phyloP scores from a whole-genome alignment of 768 basidiomycete genomes.

The Pleurotus pulmonarius region DNA sequence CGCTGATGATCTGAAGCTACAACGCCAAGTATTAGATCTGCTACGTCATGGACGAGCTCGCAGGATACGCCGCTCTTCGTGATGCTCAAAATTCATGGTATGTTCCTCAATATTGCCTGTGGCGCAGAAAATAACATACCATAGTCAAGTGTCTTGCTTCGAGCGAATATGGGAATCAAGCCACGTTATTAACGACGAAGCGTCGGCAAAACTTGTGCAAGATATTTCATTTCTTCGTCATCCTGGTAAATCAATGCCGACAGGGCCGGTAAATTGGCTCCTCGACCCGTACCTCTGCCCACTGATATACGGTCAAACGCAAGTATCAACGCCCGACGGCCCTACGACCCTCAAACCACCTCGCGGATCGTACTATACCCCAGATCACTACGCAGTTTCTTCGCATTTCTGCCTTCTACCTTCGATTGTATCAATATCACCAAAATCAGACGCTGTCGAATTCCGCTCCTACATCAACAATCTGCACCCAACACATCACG shows the following conservation, averaged over 20 bases:
- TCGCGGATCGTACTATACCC: conserved; percentile 19
- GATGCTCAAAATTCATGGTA: conserved; percentile 36
- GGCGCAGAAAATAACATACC: neutral
- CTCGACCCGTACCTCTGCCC: conserved; percentile 37
- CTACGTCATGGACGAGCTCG: conserved; percentile 48
- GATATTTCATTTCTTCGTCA: conserved; percentile 20
- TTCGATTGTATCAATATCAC: conserved; percentile 34
- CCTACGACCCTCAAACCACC: conserved; percentile 16
- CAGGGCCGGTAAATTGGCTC: conserved; percentile 19
- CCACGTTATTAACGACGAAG: conserved; percentile 15
- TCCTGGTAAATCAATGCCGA: conserved; percentile 3
- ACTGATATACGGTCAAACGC: conserved; percentile 36
- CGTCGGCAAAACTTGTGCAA: conserved; percentile 15
- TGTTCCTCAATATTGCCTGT: conserved; percentile 7
- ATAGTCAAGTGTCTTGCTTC: conserved; percentile 52
- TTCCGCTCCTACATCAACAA: conserved; percentile 55
- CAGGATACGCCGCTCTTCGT: conserved; percentile 37
- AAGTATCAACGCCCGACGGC: conserved; percentile 25
- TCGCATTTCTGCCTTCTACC: conserved; percentile 38
- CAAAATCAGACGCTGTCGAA: conserved; percentile 18
- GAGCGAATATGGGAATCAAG: conserved; percentile 51
- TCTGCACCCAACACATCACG: conserved; percentile 31
- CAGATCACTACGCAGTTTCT: conserved; percentile 38
- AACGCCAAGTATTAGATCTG: conserved; percentile 26
- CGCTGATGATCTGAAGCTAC: neutral